phyloP scores from a whole-genome alignment of 2,329 filamentous ascomycete species.

The Purpureocillium lavendulum region DNA sequence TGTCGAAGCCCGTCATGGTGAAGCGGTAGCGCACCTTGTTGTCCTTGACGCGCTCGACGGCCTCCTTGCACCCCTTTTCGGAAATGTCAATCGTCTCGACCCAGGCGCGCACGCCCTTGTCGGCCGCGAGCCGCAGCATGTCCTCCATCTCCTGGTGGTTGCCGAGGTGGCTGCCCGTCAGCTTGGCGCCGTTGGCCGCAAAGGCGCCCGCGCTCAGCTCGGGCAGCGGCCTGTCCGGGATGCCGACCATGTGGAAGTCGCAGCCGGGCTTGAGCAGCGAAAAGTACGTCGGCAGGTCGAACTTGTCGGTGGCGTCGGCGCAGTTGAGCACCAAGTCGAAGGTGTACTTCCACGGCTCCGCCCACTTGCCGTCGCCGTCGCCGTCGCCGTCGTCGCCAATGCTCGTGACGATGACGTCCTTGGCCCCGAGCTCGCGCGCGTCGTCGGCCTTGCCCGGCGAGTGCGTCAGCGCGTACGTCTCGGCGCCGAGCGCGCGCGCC shows the following conservation, averaged over 20 bases:
- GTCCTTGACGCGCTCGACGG: conserved; percentile 58
- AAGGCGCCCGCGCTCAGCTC: conserved; percentile 32
- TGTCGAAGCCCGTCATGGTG: conserved; percentile 59
- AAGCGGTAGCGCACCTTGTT: conserved; percentile 67
- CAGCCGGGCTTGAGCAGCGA: conserved; percentile 42
- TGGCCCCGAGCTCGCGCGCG: conserved; percentile 53
- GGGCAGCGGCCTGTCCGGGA: conserved; percentile 42
- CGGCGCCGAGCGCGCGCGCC: conserved; percentile 61
- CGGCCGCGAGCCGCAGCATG: conserved; percentile 47
- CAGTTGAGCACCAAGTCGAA: conserved; percentile 46
- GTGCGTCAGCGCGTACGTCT: conserved; percentile 57
- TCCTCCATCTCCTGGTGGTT: conserved; percentile 50
- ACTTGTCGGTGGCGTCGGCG: conserved; percentile 41
- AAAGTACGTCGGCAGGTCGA: conserved; percentile 45
- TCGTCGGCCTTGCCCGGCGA: conserved; percentile 49
- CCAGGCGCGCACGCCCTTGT: conserved; percentile 47
- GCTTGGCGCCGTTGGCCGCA: conserved; percentile 40
- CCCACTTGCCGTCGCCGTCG: conserved; percentile 43
- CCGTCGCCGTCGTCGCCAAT: too few relatives aligned
- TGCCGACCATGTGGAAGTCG: conserved; percentile 49
- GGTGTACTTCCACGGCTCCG: conserved; percentile 39
- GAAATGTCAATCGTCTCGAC: conserved; percentile 57
- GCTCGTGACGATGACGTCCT: conserved; percentile 37
- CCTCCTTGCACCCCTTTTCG: conserved; percentile 61
- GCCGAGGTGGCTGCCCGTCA: conserved; percentile 51